Conservation (phyloP, 2,329 filamentous ascomycete genomes). For the Colletotrichum plurivorum region DNA sequence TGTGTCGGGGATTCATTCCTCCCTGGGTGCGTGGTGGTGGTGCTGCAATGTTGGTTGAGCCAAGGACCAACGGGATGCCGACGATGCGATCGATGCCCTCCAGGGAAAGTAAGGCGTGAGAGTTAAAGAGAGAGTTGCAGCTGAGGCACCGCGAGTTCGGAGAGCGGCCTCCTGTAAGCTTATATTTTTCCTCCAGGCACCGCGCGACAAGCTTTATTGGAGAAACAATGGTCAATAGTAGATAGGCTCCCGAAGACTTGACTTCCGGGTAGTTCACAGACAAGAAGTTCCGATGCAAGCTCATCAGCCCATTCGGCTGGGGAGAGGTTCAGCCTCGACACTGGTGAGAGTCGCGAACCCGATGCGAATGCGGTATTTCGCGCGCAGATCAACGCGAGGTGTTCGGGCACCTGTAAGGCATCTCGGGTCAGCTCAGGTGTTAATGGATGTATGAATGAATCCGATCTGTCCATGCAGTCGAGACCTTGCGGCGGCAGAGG, state of each 20-base stretch:
- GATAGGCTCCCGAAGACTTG: background rate
- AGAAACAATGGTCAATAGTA: no score
- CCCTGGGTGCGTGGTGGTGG: no score
- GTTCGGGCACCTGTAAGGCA: background rate
- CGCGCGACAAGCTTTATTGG: slow-evolving; percentile 2
- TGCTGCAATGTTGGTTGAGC: no score
- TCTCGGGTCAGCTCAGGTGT: background rate
- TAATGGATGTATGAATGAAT: background rate
- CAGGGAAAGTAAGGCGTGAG: background rate
- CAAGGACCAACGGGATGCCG: slow-evolving; percentile 4
- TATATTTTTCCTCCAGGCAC: background rate
- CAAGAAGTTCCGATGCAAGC: slow-evolving; percentile 15
- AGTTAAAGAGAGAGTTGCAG: slow-evolving; percentile 8
- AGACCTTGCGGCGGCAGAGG: background rate
- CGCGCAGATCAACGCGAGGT: slow-evolving; percentile 18
- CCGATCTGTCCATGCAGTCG: slow-evolving; percentile 10
- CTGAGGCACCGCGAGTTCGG: slow-evolving; percentile 6
- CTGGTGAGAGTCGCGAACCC: background rate
- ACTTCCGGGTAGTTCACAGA: slow-evolving; percentile 3
- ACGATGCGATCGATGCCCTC: background rate
- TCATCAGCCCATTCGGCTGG: background rate
- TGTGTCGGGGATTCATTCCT: slow-evolving; percentile 1
- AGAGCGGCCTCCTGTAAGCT: background rate
- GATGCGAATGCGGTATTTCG: slow-evolving; percentile 18
- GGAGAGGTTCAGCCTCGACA: no score